These are phyloP conservation scores for Hypoxylon fuscum DNA, from an alignment of 495 filamentous ascomycete species.

Conservation along the genomic window DNA sequence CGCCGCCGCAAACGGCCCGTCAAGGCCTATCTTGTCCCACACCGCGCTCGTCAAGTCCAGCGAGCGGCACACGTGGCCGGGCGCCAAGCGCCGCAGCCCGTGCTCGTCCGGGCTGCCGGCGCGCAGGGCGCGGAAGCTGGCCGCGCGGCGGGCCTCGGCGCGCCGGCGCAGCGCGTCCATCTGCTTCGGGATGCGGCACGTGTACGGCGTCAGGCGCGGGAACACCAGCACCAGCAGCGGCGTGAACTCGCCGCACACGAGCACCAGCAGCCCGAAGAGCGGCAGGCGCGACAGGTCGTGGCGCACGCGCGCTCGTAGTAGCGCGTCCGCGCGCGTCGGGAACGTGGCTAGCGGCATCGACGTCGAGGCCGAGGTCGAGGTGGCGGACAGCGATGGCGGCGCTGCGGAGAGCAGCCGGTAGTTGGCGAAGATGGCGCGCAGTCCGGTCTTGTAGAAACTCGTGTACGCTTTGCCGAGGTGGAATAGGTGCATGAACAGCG, in stretches of 20 bases:
- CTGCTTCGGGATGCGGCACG: slow-evolving; percentile 83
- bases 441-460: slow-evolving; percentile 86
- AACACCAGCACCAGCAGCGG: slow-evolving; percentile 76
- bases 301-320: slow-evolving; percentile 66
- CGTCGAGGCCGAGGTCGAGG: no score
- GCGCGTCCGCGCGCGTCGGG: slow-evolving; percentile 39
- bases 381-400: slow-evolving; percentile 32
- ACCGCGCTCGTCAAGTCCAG: slow-evolving; percentile 41
- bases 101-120: neutral
- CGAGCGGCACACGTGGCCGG: slow-evolving; percentile 44
- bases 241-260: slow-evolving; percentile 85
- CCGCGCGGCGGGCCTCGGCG: slow-evolving; percentile 56
- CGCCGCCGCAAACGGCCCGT: slow-evolving; percentile 25
- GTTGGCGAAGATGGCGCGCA: slow-evolving; percentile 73
- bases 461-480: slow-evolving; percentile 66
- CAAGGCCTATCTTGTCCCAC: slow-evolving; percentile 46
- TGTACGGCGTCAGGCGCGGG: slow-evolving; percentile 73
- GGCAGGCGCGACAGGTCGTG: slow-evolving; percentile 80
- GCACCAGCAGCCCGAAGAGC: slow-evolving; percentile 73
- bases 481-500: slow-evolving; percentile 56
- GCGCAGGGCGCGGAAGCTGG: slow-evolving; percentile 50
- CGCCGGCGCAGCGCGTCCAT: slow-evolving; percentile 62
- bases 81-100: slow-evolving; percentile 48
- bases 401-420: slow-evolving; percentile 57
- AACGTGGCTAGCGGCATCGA: no score